Base-by-base conservation (phyloP, 805 yeast species). In the Metschnikowia peoriensis region DNA sequence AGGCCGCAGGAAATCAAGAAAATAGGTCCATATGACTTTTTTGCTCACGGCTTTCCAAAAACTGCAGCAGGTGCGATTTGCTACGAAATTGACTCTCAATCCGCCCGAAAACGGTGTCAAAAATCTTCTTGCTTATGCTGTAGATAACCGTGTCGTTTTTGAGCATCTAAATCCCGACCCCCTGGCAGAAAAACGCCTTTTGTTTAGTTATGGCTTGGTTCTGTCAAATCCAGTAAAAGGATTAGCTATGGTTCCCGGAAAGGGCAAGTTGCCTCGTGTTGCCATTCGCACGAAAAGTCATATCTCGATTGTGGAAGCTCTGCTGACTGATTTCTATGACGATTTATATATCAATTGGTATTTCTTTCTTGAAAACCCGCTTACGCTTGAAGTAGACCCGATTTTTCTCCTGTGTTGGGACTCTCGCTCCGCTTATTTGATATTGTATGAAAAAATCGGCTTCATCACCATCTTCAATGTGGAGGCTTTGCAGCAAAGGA, bases 391-490 rank as follows among this genome's bases (percentile, higher is more conserved):
- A 22, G 41, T 44, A 7, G 54, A 44, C 27, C 57, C 57, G 12
- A 22, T 50, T 4, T 32, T 53, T 9, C 38, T 50, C n/a, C 4
- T 27, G 6, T 37, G 34, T 28, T 35, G 47, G 2, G 15, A 16
- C 12, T 42, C 12, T n/a, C 10, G 16, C n/a, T 10, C 22, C 7
- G 46, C 42, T 11, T 28, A 27, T 35, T 28, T 54, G 17, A 27
- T 54, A 3, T 7, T 56, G 10, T 41, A 54, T 34, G 43, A 37
- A 15, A 38, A 44, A 4, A 44, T 56, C 11, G 58, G 60, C 0
- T 49, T 54, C 22, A 27, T 56, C 17, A 44, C 58, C 7, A n/a
- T 54, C 6, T 34, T 56, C 22, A 44, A 56, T 28, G 10, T 53
- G 29, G 38, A 32, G 8, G 42, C 29, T 29, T 38, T 44, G 32